Base-by-base conservation (phyloP, 2,329 filamentous ascomycete genomes). In the Botrytis pseudocinerea region DNA sequence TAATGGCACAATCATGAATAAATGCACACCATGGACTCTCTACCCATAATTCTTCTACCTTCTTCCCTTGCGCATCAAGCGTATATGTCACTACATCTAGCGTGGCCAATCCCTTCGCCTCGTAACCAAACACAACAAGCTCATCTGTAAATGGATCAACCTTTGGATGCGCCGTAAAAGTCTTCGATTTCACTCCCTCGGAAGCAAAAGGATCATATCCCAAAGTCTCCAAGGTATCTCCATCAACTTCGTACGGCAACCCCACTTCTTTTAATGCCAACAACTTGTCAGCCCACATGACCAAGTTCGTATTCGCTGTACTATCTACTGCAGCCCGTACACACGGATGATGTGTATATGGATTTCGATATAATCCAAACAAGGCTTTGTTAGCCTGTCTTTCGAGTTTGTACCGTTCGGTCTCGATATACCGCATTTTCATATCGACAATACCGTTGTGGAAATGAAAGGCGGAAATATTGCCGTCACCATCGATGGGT, bases 261-360 rank as follows among this genome's bases (percentile, higher is more conserved):
- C 85, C 83, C 32, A 84, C 83, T 4, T 87, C 84, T 75, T 90
- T 90, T 59, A 82, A 82, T 0, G 87, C 87, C 9, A 89, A 81
- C 69, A 89, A 76, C 59, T 86, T 83, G 0, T 86, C 87, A 10
- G 85, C 81, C 84, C 86, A 90, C 76, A 86, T 87, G 0, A 87
- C 82, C 25, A 90, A 81, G 69, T 90, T 90, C 1, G 88, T 90
- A 75, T 90, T 90, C 14, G 63, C 63, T 6, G 63, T 66, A 51
- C 63, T 51, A n/a, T 66, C 63, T 46, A 66, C 63, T 7, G 63
- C 63, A 1, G 44, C 63, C 35, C 46, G 12, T 5, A 66, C 63
- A 28, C 63, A 66, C 20, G 44, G 63, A 66, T 66, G 63, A 20
- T 66, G 63, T 14, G 63, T 66, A 28, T 66, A 66, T 22, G 63